These are phyloP conservation scores for Raffaelea deltoideospora DNA, from an alignment of 2,329 filamentous ascomycete genomes.

Conservation along the genomic window DNA sequence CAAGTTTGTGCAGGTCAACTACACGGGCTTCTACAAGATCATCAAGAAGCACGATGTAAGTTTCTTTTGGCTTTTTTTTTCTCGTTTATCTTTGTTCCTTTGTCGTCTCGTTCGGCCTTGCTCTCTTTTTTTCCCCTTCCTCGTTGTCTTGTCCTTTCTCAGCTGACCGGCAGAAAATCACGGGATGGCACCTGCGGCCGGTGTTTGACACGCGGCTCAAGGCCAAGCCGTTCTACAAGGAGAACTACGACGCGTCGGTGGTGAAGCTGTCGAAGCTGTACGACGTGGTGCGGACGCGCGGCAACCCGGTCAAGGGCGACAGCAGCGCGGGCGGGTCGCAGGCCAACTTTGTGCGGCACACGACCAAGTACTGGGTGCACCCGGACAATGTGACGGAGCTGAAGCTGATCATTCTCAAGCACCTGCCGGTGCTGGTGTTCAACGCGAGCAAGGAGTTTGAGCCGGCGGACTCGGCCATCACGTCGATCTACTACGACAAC, in stretches of 20 bases:
- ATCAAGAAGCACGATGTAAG: slow-evolving; percentile 98
- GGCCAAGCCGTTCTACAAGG: slow-evolving; percentile 95
- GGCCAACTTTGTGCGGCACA: slow-evolving; percentile 91
- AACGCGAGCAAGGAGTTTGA: slow-evolving; percentile 96
- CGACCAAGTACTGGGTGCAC: slow-evolving; percentile 99
- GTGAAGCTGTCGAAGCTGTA: slow-evolving; percentile 91
- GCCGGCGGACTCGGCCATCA: slow-evolving; percentile 78
- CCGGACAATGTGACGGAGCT: slow-evolving; percentile 96
- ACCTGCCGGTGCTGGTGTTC: slow-evolving; percentile 92
- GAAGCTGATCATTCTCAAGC: slow-evolving; percentile 95
- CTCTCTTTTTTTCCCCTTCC: background rate
- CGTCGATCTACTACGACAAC: slow-evolving; percentile 98
- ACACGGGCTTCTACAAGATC: slow-evolving; percentile 98
- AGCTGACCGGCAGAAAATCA: slow-evolving; percentile 58
- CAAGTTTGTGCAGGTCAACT: slow-evolving; percentile 97
- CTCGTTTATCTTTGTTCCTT: background rate
- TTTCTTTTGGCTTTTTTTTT: slow-evolving; percentile 7
- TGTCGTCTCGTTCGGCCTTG: background rate
- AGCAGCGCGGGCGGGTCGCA: slow-evolving; percentile 80
- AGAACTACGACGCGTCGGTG: slow-evolving; percentile 94
- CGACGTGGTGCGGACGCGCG: slow-evolving; percentile 83
- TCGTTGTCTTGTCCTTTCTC: background rate
- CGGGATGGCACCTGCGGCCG: slow-evolving; percentile 80
- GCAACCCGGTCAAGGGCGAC: slow-evolving; percentile 85
- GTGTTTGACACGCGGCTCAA: slow-evolving; percentile 93